Percentiles rank a stretch among this genome's conserved stretches.
Evolutionary conservation across 805 yeast species (phyloP).

Genomic region (Schwanniomyces yamadae): DNA sequence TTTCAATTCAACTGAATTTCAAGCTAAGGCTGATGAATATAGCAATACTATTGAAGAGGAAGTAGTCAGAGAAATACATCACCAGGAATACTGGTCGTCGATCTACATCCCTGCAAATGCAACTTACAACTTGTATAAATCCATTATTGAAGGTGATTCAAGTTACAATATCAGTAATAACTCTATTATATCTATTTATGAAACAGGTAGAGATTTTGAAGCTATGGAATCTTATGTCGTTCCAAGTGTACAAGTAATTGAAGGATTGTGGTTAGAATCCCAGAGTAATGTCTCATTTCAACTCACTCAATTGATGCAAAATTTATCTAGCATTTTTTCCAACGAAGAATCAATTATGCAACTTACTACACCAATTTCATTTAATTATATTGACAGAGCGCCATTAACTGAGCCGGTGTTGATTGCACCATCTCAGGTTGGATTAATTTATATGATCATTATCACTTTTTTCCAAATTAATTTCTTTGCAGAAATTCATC

Average conservation of each 20-base stretch:
- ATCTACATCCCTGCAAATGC: slow-evolving; percentile 53
- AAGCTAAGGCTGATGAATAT: slow-evolving; percentile 25
- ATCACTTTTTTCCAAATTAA: slow-evolving; percentile 70
- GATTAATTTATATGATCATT: slow-evolving; percentile 69
- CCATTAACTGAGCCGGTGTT: slow-evolving; percentile 52
- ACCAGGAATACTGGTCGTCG: slow-evolving; percentile 63
- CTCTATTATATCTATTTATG: slow-evolving; percentile 46
- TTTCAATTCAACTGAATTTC: slow-evolving; percentile 26
- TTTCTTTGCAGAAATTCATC: slow-evolving; percentile 57
- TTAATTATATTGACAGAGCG: slow-evolving; percentile 43
- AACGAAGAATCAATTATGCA: slow-evolving; percentile 16
- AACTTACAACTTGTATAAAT: slow-evolving; percentile 35
- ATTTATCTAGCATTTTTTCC: slow-evolving; percentile 13
- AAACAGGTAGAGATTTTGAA: slow-evolving; percentile 62
- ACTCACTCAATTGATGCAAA: slow-evolving; percentile 13
- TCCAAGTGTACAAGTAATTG: slow-evolving; percentile 42
- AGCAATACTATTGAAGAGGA: slow-evolving; percentile 33
- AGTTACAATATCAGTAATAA: slow-evolving; percentile 26
- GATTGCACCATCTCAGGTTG: slow-evolving; percentile 71
- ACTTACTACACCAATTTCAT: slow-evolving; percentile 32
- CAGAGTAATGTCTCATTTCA: slow-evolving; percentile 22
- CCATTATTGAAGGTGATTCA: slow-evolving; percentile 37
- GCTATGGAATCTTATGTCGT: slow-evolving; percentile 43
- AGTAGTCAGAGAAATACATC: slow-evolving; percentile 45
- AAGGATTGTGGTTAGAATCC: slow-evolving; percentile 25